Evolutionary conservation across 345 rosid genomes (phyloP).

Genomic region (Eucalyptus globulus): DNA sequence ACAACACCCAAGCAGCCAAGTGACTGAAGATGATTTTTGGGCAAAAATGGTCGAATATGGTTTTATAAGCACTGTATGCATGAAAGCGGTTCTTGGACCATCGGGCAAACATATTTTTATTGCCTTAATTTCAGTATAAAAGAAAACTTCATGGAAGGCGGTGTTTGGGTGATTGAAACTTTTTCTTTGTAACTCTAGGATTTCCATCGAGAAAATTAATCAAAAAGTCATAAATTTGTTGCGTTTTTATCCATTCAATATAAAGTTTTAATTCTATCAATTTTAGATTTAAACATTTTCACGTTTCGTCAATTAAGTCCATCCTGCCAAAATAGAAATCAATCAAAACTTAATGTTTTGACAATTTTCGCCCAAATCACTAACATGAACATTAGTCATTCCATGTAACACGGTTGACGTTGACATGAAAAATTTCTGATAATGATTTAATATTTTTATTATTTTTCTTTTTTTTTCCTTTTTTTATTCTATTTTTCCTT

Average conservation of each 20-base stretch:
- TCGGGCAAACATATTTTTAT: background rate
- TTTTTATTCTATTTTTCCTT: too few species aligned
- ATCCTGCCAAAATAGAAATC: rapidly evolving
- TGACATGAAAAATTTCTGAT: rapidly evolving
- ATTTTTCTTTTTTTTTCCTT: too few species aligned
- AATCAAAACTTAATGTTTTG: too few species aligned
- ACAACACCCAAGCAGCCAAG: background rate
- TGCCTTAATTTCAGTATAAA: background rate
- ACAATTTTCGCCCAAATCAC: rapidly evolving
- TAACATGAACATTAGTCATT: rapidly evolving
- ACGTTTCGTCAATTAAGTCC: rapidly evolving
- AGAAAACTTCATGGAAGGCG: background rate
- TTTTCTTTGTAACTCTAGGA: background rate
- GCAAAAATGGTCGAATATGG: background rate
- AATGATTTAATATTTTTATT: too few species aligned
- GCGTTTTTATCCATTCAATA: rapidly evolving
- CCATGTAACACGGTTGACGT: rapidly evolving
- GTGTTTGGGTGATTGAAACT: background rate
- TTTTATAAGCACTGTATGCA: background rate
- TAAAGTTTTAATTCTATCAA: too few species aligned
- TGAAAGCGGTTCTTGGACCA: background rate
- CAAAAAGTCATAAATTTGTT: too few species aligned
- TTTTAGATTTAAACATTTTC: too few species aligned
- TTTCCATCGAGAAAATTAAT: rapidly evolving
- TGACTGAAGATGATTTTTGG: background rate